Evolutionary conservation across 2,329 filamentous ascomycete species (phyloP), one percentile per base, ranked within the genome.

Genomic region (Paraconiothyrium brasiliense): DNA sequence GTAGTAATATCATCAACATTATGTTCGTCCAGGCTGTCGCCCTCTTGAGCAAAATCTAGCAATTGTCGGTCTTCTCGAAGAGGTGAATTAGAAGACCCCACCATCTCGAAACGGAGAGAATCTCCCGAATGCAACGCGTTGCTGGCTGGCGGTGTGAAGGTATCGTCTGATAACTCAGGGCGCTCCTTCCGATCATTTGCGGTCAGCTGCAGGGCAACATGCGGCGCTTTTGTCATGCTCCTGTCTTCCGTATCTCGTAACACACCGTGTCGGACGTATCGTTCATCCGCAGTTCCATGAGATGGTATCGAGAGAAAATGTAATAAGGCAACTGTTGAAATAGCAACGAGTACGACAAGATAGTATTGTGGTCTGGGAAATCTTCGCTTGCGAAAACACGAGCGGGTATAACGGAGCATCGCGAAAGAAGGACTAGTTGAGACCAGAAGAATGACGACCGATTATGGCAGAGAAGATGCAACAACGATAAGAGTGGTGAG

Each of bases 291-390:
- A 11, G 35, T 37, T 11, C 4, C 3, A 14, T 10, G 35, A 6
- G 10, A 14, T 37, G 13, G 32, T 22, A 27, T 14, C 56, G 7
- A 54, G 58, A 1, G 62, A 50, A n/a, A 59, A 49, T 58, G 61
- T 64, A 3, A 64, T 20, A 27, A 62, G 32, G 30, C 4, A 30
- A 30, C 6, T 4, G 6, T 30, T 4, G 66, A 43, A 10, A 46
- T 35, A n/a, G 51, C 16, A 16, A 64, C 27, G 27, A 62, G 16
- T 22, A 66, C 60, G 16, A 64, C 16, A 46, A 37, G 46, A 41
- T 58, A 63, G 35, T 59, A 63, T 43, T 54, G 50, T 27, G 54
- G 59, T 30, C 57, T 59, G 48, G 61, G 59, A 30, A 62, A 62
- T 20, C 65, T 61, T 24, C 59, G 46, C n/a, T 59, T 59, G 24